Evolutionary conservation across 306 rosid species (phyloP).

Genomic region (Crotalaria pallida): DNA sequence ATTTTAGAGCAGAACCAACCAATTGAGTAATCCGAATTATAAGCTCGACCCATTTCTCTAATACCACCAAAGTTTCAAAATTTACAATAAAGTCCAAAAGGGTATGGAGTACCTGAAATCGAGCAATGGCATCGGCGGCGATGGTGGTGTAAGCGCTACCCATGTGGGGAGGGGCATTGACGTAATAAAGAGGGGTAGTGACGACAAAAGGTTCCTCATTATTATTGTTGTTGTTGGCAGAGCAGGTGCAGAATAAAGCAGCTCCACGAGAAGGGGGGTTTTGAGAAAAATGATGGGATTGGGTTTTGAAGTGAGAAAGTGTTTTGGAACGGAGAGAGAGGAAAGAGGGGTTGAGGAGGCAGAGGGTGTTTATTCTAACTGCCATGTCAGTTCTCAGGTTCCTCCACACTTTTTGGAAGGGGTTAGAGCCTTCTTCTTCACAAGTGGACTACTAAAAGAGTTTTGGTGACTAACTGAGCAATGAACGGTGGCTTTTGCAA

Average conservation of each 20-base stretch:
- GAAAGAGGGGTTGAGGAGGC: slow-evolving; percentile 49
- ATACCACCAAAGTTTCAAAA: not conserved
- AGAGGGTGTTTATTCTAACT: slow-evolving; percentile 42
- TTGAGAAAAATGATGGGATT: slow-evolving; percentile 31
- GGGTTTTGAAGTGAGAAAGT: slow-evolving; percentile 25
- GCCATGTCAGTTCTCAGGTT: slow-evolving; percentile 40
- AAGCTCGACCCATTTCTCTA: not conserved
- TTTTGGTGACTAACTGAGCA: too few relatives aligned
- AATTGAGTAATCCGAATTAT: not conserved
- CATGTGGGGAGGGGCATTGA: slow-evolving; percentile 98
- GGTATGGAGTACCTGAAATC: slow-evolving; percentile 71
- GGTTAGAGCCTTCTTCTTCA: too few relatives aligned
- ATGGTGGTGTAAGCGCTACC: slow-evolving; percentile 98
- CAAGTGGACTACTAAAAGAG: too few relatives aligned
- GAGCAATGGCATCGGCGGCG: slow-evolving; percentile 94
- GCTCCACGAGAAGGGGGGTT: slow-evolving; percentile 30
- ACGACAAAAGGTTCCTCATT: slow-evolving; percentile 56
- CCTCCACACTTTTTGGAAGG: too few relatives aligned
- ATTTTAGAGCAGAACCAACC: too few relatives aligned
- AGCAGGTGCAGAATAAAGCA: slow-evolving; percentile 41
- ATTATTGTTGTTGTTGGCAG: slow-evolving; percentile 6
- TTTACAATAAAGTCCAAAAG: not conserved
- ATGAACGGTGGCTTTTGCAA: not conserved
- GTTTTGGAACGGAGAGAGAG: slow-evolving; percentile 32
- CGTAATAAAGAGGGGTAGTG: slow-evolving; percentile 95